These are phyloP conservation scores for Pichia heedii DNA, from an alignment of 805 yeast species.

Conservation along the genomic window DNA sequence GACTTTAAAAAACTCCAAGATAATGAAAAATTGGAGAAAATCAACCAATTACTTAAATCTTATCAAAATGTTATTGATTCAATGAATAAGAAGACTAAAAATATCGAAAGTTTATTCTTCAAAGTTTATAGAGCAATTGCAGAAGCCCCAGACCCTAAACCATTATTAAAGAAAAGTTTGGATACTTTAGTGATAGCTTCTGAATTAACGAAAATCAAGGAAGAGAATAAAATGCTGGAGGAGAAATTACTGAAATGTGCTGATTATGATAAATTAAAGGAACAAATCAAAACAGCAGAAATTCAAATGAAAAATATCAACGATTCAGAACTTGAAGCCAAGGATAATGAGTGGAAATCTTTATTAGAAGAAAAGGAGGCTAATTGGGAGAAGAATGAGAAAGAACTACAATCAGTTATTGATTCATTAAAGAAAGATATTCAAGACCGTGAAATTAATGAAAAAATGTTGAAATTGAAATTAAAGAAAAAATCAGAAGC, in stretches of 20 bases:
- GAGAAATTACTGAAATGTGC: slow-evolving; percentile 56
- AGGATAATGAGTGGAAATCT: slow-evolving; percentile 64
- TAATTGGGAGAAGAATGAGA: slow-evolving; percentile 56
- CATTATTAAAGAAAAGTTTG: slow-evolving; percentile 61
- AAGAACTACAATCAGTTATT: slow-evolving; percentile 41
- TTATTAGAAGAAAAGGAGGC: slow-evolving; percentile 63
- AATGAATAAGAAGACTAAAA: slow-evolving; percentile 68
- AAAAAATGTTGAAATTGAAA: slow-evolving; percentile 57
- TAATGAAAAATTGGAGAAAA: slow-evolving; percentile 53
- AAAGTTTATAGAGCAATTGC: slow-evolving; percentile 66
- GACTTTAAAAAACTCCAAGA: slow-evolving; percentile 66
- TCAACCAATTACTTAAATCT: slow-evolving; percentile 58
- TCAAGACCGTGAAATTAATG: slow-evolving; percentile 54
- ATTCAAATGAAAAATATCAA: slow-evolving; percentile 48
- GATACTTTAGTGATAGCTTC: slow-evolving; percentile 44
- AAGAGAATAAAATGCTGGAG: slow-evolving; percentile 42
- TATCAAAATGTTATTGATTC: slow-evolving; percentile 87
- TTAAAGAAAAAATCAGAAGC: slow-evolving; percentile 40
- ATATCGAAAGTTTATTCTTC: slow-evolving; percentile 64
- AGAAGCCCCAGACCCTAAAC: slow-evolving; percentile 91
- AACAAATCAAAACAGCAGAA: slow-evolving; percentile 51
- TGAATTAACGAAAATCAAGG: slow-evolving; percentile 43
- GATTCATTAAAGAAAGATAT: slow-evolving; percentile 45
- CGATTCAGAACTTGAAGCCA: slow-evolving; percentile 49
- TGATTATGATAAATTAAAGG: slow-evolving; percentile 71